Evolutionary conservation across 2,329 filamentous ascomycete genomes (phyloP).

Genomic region (Cladophialophora bantiana): DNA sequence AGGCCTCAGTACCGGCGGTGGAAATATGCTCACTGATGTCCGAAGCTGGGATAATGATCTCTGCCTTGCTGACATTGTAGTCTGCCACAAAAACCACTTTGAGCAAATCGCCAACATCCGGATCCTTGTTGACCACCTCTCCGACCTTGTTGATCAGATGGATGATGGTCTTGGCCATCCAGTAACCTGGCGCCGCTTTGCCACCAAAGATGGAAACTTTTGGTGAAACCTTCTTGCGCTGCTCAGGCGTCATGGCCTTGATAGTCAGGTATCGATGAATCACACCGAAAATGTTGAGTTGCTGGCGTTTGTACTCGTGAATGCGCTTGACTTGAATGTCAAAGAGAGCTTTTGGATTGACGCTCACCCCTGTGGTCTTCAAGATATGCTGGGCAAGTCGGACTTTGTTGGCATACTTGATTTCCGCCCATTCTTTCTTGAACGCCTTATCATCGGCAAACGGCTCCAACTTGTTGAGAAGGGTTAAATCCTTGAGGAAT

Average conservation of each 20-base stretch:
- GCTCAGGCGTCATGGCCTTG: conserved; percentile 82
- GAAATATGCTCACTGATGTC: conserved; percentile 99
- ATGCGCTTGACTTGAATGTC: conserved; percentile 99
- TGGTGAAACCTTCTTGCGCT: conserved; percentile 84
- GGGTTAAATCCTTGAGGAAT: conserved; percentile 89
- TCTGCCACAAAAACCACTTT: conserved; percentile 98
- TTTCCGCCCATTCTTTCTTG: conserved; percentile 92
- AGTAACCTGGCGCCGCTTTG: conserved; percentile 97
- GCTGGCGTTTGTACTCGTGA: conserved; percentile 98
- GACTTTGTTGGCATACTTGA: conserved; percentile 96
- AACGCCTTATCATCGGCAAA: conserved; percentile 86
- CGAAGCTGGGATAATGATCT: conserved; percentile 92
- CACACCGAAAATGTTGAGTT: conserved; percentile 98
- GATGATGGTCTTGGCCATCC: conserved; percentile 99
- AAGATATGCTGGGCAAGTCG: conserved; percentile 92
- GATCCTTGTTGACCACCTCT: conserved; percentile 87
- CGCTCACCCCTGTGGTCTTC: conserved; percentile 75
- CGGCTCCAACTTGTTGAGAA: conserved; percentile 84
- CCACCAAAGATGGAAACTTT: conserved; percentile 96
- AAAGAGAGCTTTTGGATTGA: conserved; percentile 88
- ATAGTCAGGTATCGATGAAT: conserved; percentile 92
- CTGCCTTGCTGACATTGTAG: conserved; percentile 99
- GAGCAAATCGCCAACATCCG: conserved; percentile 88
- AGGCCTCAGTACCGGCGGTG: conserved; percentile 89
- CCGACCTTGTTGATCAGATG: conserved; percentile 94